Evolutionary conservation across 2,329 filamentous ascomycete genomes (phyloP), one percentile per base, ranked within the genome.

Genomic region (Lojkania enalia): DNA sequence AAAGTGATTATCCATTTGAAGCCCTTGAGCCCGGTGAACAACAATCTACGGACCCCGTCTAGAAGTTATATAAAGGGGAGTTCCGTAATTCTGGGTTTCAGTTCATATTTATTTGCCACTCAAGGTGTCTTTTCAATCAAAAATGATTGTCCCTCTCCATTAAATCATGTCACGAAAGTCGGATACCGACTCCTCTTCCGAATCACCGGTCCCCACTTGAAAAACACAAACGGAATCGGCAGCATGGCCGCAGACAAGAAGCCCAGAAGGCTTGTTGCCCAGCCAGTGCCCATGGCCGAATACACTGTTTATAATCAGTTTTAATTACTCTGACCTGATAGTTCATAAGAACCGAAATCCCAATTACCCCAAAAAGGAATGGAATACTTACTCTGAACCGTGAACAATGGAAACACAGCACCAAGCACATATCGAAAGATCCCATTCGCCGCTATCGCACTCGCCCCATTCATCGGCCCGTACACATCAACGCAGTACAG

Each of bases 181-280:
- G 55, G 58, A 42, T 63, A 64, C 3, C 33, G 46, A 35, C 61
- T 66, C 36, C 49, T 57, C 20, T 51, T 49, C 9, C 60, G 42
- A 25, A 67, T 62, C 9, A 12, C 23, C 5, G 54, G 58, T 11
- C 62, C 60, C 20, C 46, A 62, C 41, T 56, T 61, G 46, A 53
- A 66, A 15, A 67, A 51, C 2, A 64, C 41, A 44, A 49, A 64
- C 1, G 61, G 63, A 16, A 67, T 64, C 0, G 61, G 61, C 31
- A 64, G 39, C 58, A 64, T 62, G 5, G 51, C 57, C 3, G 74
- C 39, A 18, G 65, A 67, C 4, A 76, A 35, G 41, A 71, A 70
- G 7, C 64, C 71, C 16, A 74, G 58, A 20, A 74, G 52, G 7
- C 61, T 67, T 1, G 67, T 68, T 2, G 71, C 71, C 71, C 70